Evolutionary conservation across 208 protist genomes (phyloP).

Genomic region (Kentomonas sorsogonicus): DNA sequence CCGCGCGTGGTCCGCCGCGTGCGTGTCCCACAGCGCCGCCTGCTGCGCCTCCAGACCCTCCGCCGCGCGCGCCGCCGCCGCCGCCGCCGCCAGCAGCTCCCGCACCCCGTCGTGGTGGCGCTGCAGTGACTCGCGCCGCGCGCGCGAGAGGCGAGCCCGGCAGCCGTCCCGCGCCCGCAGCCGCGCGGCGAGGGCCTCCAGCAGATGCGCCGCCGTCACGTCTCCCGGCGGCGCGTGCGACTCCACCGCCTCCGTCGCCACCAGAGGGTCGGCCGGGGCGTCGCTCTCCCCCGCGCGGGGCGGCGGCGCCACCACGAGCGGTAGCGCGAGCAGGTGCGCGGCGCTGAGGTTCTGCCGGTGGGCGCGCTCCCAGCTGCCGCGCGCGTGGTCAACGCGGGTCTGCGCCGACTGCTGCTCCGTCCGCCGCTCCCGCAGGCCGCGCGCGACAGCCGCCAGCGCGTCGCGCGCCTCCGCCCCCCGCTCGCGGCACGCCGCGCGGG

Average conservation of each 20-base stretch:
- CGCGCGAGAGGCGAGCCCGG: conserved; percentile 10
- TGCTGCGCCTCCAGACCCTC: conserved; percentile 23
- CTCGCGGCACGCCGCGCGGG: conserved; percentile 20
- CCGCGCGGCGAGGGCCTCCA: conserved; percentile 26
- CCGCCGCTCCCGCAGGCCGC: conserved; percentile 35
- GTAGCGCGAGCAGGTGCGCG: conserved; percentile 22
- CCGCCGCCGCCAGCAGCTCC: conserved; percentile 13
- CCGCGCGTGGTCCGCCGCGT: conserved; percentile 11
- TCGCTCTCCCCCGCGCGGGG: neutral
- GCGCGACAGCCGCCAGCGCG: conserved; percentile 24
- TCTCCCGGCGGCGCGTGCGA: conserved; percentile 33
- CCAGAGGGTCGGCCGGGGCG: conserved; percentile 4
- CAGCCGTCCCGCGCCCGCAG: conserved; percentile 22
- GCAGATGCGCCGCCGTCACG: conserved; percentile 20
- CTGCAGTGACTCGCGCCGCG: conserved; percentile 20
- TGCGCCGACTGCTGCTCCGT: conserved; percentile 36
- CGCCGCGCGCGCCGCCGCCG: conserved; percentile 7
- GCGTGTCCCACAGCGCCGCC: conserved; percentile 20
- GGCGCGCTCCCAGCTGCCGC: conserved; percentile 46
- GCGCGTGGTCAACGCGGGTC: conserved; percentile 36
- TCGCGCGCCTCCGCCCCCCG: conserved; percentile 19
- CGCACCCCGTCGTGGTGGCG: conserved; percentile 22
- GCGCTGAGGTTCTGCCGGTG: conserved; percentile 47
- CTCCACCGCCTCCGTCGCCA: conserved; percentile 12
- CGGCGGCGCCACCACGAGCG: conserved; percentile 7